Evolutionary conservation across 2,329 filamentous ascomycete genomes (phyloP), one percentile per base, ranked within the genome.

Genomic region (Phoma sp.): DNA sequence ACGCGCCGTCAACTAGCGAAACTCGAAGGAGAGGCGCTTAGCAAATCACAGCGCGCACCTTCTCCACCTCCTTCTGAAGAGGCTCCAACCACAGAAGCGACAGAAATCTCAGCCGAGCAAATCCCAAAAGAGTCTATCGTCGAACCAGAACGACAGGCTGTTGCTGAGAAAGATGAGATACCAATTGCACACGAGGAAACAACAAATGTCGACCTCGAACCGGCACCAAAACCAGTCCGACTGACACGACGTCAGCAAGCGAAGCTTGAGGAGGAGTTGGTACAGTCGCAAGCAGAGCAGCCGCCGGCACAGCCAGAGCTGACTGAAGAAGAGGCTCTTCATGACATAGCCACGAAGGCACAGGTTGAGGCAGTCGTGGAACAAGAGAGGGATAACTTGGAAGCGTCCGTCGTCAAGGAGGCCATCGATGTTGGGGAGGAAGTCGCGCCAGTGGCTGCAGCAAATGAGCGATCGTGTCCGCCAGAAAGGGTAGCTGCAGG

Each of bases 1-100:
- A 74, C 73, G 32, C 70, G 74, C 41, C 70, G 73, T 37, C 72
- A 75, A 56, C 52, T 74, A 51, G 69, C 71, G 12, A 72, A 68
- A 45, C 63, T 72, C 22, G 69, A 74, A 36, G 71, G 74, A 55
- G 53, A 52, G 19, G 64, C 70, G 19, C 51, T 65, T 22, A 65
- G 60, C 36, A 66, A 66, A 32, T 62, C 63, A 13, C 65, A 69
- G 45, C 57, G 51, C 21, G 57, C 51, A 9, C 38, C 47, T 17
- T 27, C 55, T 27, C 7, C 10, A 3, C 24, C 29, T 31, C 22
- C 36, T 7, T 22, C 17, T n/a, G 46, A 22, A 31, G 21, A 38
- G 17, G 19, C 15, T 13, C 12, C 12, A 5, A 6, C 15, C 1
- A 24, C 32, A 27, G 37, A 33, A 22, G 21, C 21, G 3, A 15